A percentile compares a stretch with the other conserved stretches of the same genome.
Conservation (phyloP, 805 yeast species). For the Lipomyces spencermartinsiae region DNA sequence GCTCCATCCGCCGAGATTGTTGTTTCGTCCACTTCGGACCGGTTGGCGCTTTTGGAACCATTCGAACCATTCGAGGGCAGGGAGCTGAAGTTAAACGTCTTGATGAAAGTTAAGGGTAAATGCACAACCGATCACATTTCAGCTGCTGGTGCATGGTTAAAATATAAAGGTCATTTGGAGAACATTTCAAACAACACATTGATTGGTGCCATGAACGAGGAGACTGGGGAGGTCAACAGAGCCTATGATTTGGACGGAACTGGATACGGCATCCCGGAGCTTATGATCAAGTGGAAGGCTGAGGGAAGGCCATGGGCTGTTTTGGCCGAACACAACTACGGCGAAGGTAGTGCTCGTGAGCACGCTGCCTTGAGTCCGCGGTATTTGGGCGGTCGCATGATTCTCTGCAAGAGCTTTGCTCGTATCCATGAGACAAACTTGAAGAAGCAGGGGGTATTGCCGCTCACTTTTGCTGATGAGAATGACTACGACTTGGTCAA, state of each 20-base stretch:
- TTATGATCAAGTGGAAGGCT: conserved; percentile 94
- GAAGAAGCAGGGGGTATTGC: conserved; percentile 99
- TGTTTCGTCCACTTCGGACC: conserved; percentile 89
- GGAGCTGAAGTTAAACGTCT: conserved; percentile 90
- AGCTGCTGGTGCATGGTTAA: conserved; percentile 99
- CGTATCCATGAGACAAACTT: conserved; percentile 99
- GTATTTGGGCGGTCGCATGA: conserved; percentile 97
- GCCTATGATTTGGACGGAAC: conserved; percentile 91
- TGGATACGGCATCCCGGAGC: conserved; percentile 92
- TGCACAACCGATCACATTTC: conserved; percentile 99
- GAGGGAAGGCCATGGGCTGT: conserved; percentile 95
- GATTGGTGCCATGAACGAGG: conserved; percentile 99
- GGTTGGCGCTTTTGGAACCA: conserved; percentile 93
- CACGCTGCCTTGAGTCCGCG: conserved; percentile 99
- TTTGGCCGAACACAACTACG: conserved; percentile 97
- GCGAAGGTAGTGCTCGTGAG: conserved; percentile 99
- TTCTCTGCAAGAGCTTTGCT: conserved; percentile 96
- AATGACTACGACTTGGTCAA: conserved; percentile 93
- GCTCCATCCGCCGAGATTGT: conserved; percentile 75
- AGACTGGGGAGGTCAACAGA: conserved; percentile 91
- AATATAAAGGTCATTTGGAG: conserved; percentile 99
- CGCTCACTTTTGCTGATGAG: conserved; percentile 88
- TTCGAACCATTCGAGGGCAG: conserved; percentile 97
- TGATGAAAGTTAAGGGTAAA: conserved; percentile 95
- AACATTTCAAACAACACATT: conserved; percentile 98